Evolutionary conservation across 2,329 filamentous ascomycete species (phyloP).

Genomic region (Beauveria rudraprayagi): DNA sequence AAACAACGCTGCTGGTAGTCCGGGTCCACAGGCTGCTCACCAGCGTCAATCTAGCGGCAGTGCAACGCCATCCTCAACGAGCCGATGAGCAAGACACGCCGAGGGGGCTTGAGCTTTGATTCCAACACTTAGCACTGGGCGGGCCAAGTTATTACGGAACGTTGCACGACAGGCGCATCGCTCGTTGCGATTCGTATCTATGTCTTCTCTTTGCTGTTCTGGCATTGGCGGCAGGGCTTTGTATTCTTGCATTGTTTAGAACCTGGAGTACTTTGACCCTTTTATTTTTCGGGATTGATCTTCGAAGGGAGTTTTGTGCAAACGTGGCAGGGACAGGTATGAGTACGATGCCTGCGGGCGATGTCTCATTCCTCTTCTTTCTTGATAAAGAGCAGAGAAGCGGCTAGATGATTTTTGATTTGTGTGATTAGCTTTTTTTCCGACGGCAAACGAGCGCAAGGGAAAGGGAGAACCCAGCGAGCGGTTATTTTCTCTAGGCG

Average conservation of each 20-base stretch:
- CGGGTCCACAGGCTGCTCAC: constrained; percentile 12
- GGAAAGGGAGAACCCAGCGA: not conserved
- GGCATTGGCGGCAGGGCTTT: not conserved
- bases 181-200: not conserved
- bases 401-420: not conserved
- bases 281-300: not conserved
- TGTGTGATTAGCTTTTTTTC: not conserved
- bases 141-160: not conserved
- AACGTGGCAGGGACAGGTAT: not conserved
- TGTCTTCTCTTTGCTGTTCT: not conserved
- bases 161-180: not conserved
- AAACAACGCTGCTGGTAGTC: constrained; percentile 4
- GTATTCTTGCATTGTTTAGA: not conserved
- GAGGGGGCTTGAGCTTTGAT: not conserved
- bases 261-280: not conserved
- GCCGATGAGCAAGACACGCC: constrained; percentile 15
- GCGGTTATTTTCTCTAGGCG: not conserved
- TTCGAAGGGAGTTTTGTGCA: not conserved
- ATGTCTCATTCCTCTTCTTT: not conserved
- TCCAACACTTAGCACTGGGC: not conserved
- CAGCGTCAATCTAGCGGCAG: constrained; percentile 31
- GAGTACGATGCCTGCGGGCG: not conserved
- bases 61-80: constrained; percentile 27
- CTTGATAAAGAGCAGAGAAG: not conserved
- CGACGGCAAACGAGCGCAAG: not conserved